Evolutionary conservation across 495 filamentous ascomycete genomes (phyloP).

Genomic region (Hypomontagnella monticulosa): DNA sequence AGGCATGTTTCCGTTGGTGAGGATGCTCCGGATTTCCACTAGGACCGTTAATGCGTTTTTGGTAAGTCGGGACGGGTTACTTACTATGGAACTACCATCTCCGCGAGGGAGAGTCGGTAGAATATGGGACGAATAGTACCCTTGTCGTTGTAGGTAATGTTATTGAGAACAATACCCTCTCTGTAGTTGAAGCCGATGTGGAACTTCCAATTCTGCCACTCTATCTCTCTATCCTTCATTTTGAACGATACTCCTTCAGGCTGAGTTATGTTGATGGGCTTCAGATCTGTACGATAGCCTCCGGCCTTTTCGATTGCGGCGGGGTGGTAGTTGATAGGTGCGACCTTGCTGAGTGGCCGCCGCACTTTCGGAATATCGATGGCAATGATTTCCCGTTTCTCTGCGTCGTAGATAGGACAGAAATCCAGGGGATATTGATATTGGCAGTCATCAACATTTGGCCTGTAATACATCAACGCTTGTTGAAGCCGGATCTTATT

Average conservation of each 20-base stretch:
- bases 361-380: conserved; percentile 89
- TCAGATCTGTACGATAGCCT: conserved; percentile 81
- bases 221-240: conserved; percentile 78
- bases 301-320: conserved; percentile 76
- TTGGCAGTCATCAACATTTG: conserved; percentile 85
- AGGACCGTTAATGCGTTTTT: neutral
- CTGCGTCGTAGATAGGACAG: conserved; percentile 89
- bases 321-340: conserved; percentile 83
- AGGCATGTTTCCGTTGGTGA: conserved; percentile 93
- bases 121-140: conserved; percentile 82
- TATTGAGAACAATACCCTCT: conserved; percentile 91
- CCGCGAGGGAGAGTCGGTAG: conserved; percentile 90
- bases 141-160: conserved; percentile 91
- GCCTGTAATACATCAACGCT: conserved; percentile 95
- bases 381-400: conserved; percentile 83
- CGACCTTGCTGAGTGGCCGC: conserved; percentile 76
- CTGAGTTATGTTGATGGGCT: conserved; percentile 95
- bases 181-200: conserved; percentile 96
- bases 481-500: conserved; percentile 84
- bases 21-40: conserved; percentile 88
- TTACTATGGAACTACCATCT: conserved; percentile 94
- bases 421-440: conserved; percentile 95
- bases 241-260: conserved; percentile 93
- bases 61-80: conserved; percentile 4
- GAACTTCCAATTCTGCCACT: conserved; percentile 96